Percentiles rank a stretch among this genome's conserved stretches.
Evolutionary conservation across 2,329 filamentous ascomycete genomes (phyloP).

Genomic region (Hypoxylon sp.): DNA sequence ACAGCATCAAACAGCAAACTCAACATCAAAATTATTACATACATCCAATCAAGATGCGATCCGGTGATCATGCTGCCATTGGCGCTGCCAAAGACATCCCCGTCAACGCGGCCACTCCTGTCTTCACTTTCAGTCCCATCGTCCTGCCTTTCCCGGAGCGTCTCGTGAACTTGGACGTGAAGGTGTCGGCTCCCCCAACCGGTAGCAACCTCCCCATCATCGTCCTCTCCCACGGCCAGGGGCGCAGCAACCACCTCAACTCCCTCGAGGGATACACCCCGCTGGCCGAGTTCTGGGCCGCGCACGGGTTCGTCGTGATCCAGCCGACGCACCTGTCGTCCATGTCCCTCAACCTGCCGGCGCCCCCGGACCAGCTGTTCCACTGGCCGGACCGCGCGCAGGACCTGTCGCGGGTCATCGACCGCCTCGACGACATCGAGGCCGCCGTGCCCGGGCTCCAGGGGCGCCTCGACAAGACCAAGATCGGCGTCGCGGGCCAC

Average conservation of each 20-base stretch:
- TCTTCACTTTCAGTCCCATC: slow-evolving; percentile 46
- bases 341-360: slow-evolving; percentile 39
- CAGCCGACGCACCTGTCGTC: slow-evolving; percentile 54
- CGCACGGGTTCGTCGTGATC: slow-evolving; percentile 53
- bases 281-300: slow-evolving; percentile 52
- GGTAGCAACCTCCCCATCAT: slow-evolving; percentile 49
- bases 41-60: slow-evolving; percentile 22
- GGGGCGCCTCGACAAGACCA: slow-evolving; percentile 47
- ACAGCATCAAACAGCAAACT: background rate
- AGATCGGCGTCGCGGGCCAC: slow-evolving; percentile 51
- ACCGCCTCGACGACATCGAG: slow-evolving; percentile 49
- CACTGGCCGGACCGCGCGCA: slow-evolving; percentile 46
- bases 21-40: no score
- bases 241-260: slow-evolving; percentile 49
- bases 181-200: slow-evolving; percentile 47
- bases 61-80: slow-evolving; percentile 36
- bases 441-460: slow-evolving; percentile 43
- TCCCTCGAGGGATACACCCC: slow-evolving; percentile 54
- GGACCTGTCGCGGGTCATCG: slow-evolving; percentile 50
- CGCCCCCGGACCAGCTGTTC: slow-evolving; percentile 37
- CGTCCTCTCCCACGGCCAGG: slow-evolving; percentile 52
- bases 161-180: slow-evolving; percentile 45
- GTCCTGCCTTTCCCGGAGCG: slow-evolving; percentile 41
- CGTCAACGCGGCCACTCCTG: slow-evolving; percentile 40
- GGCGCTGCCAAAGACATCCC: slow-evolving; percentile 47